Base-by-base conservation (phyloP, 441 rosid species). In the Erodium texanum region DNA sequence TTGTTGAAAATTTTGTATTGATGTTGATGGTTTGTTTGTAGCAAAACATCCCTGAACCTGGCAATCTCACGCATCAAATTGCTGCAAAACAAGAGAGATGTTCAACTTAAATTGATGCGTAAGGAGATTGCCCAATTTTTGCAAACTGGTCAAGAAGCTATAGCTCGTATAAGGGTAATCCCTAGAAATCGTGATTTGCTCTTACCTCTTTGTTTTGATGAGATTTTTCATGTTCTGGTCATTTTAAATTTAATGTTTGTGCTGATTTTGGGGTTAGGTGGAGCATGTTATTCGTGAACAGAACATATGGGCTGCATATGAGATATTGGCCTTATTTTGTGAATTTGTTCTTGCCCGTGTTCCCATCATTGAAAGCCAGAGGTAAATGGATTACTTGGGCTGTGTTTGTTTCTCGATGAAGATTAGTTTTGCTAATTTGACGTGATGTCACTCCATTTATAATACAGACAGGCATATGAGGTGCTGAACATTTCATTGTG, bases 131-230 rank as follows among this genome's bases (percentile, higher is more conserved):
- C 95, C 64, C 95, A 91, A 50, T 91, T 93, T 78, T 76, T 93
- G 76, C 96, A 85, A 81, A 92, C 93, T 64, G 93, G 97, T 61
- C 95, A 91, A 74, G 97, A 93, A 83, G 76, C 97, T 3, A 93
- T 93, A 1, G 97, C 99, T 81, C 86, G 96, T 62, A 93, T 93
- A 58, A 79, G 99, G 83, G 99, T 89, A 73, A 1, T 23, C 27
- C 48, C 54, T 16, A 3, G 36, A 56, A 63, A 62, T 70, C 0
- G 45, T 24, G 11, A 62, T 74, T 34, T 0, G 6, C 38, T 34
- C 38, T 34, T 3, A 34, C 38, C 20, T 66, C 48, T 64, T 9
- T 52, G 64, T 24, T 50, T 0, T 45, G 19, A 1, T 66, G 48
- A 36, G 24, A 68, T 5, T 24, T 62, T 62, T 66, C 29, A 62